phyloP scores from a whole-genome alignment of 2,329 filamentous ascomycete species.

The Bisporella sp. region DNA sequence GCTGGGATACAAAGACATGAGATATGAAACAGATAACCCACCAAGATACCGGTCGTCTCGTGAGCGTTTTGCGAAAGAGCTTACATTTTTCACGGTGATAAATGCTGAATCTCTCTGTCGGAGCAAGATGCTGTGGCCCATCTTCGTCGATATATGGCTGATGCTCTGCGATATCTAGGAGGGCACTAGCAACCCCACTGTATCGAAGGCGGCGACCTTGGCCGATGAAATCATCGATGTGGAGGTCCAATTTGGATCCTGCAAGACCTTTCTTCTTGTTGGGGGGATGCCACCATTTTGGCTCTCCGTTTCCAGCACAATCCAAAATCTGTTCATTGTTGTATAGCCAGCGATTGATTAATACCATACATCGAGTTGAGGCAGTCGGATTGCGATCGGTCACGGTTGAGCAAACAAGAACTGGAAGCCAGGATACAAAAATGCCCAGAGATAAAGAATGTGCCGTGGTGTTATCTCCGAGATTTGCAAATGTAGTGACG shows the following conservation, averaged over 20 bases:
- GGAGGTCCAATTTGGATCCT: background rate
- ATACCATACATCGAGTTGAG: background rate
- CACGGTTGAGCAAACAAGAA: background rate
- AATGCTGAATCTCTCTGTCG: background rate
- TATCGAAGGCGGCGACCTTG: background rate
- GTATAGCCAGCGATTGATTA: background rate
- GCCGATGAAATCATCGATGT: background rate
- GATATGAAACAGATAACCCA: background rate
- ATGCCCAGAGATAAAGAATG: background rate
- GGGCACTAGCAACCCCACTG: background rate
- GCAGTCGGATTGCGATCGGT: background rate
- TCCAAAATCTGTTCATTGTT: background rate
- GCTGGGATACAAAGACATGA: background rate
- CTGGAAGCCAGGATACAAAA: background rate
- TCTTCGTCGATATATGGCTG: background rate
- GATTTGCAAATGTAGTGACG: background rate
- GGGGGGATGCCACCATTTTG: background rate
- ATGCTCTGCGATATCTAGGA: background rate
- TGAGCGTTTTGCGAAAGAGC: background rate
- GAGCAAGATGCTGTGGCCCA: background rate
- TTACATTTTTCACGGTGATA: background rate
- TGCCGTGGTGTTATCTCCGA: background rate
- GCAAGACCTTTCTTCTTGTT: background rate
- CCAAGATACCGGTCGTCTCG: background rate
- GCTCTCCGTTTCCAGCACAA: background rate